Evolutionary conservation across 805 yeast species (phyloP).

Genomic region (Pichia deserticola): DNA sequence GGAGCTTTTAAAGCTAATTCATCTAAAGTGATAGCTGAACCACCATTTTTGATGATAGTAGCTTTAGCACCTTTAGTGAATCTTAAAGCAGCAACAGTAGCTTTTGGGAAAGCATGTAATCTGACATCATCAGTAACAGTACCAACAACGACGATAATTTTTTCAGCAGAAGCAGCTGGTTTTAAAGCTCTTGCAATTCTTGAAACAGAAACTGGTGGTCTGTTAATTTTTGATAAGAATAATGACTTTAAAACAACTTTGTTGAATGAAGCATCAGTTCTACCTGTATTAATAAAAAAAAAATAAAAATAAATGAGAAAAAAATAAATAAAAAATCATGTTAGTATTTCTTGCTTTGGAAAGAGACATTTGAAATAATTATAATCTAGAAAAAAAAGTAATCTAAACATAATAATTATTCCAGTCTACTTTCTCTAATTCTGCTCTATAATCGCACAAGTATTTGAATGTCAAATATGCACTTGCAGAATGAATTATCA

Average conservation of each 20-base stretch:
- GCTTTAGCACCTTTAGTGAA: constrained; percentile 99
- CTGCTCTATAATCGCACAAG: constrained; percentile 46
- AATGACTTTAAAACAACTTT: constrained; percentile 89
- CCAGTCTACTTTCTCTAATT: constrained; percentile 16
- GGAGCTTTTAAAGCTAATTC: constrained; percentile 99
- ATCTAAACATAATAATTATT: background rate
- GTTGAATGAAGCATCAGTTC: constrained; percentile 99
- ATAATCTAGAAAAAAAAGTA: background rate
- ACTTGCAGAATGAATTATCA: constrained; percentile 24
- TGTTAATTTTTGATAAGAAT: constrained; percentile 97
- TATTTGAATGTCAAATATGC: constrained; percentile 10
- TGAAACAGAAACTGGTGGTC: constrained; percentile 97
- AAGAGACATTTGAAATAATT: too few species aligned
- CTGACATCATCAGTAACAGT: constrained; percentile 98
- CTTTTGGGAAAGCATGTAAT: constrained; percentile 89
- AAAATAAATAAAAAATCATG: background rate
- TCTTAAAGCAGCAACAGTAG: constrained; percentile 98
- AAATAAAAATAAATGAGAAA: background rate
- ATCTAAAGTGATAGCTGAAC: constrained; percentile 98
- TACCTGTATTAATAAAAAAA: constrained; percentile 45
- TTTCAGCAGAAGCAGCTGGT: constrained; percentile 77
- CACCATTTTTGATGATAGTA: constrained; percentile 95
- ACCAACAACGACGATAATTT: constrained; percentile 97
- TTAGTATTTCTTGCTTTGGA: constrained; percentile 14
- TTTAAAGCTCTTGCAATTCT: constrained; percentile 79